Evolutionary conservation across 495 filamentous ascomycete species (phyloP), one percentile per base, ranked within the genome.

Genomic region (Pyronema omphalodes): DNA sequence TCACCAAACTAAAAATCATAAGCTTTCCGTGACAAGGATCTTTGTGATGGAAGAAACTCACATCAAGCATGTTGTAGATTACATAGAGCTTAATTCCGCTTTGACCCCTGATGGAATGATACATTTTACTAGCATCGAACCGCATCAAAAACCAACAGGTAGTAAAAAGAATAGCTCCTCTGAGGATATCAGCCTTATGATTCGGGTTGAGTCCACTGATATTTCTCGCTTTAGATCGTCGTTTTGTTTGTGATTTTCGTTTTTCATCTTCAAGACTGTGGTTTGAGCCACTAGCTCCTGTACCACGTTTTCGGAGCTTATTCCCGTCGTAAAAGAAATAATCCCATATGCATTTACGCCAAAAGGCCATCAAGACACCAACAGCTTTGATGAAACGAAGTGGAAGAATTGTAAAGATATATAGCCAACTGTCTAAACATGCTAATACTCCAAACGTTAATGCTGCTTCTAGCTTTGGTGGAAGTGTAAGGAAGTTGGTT

Each of bases 81-180:
- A 95, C 88, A 67, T 96, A 99, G 3, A 99, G 73, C 66, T 99
- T 99, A 69, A 99, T 93, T 7, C 88, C 88, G 4, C 87, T 86
- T 69, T 96, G 93, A 7, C 87, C 91, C 44, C 87, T 81, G 62
- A 99, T 95, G 62, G 87, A 84, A 66, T 99, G 91, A 68, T 99
- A 99, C 86, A 99, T 94, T 37, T 87, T 77, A 65, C 88, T 94
- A 9, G 93, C 89, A 68, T 99, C 91, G 40, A 96, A 84, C 55
- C 77, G 79, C 83, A 94, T 91, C 53, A 99, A 71, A 39, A 88
- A 76, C 35, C 78, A 76, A 66, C 86, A 93, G 58, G 84, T 94
- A 49, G 74, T 74, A 47, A 94, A 74, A 59, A 95, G 84, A 18
- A 99, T 74, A 37, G 85, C 68, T 0, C 91, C 91, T 64, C 88